These are phyloP conservation scores for Prunus mongolica DNA, from an alignment of 306 rosid genomes.

Conservation along the genomic window DNA sequence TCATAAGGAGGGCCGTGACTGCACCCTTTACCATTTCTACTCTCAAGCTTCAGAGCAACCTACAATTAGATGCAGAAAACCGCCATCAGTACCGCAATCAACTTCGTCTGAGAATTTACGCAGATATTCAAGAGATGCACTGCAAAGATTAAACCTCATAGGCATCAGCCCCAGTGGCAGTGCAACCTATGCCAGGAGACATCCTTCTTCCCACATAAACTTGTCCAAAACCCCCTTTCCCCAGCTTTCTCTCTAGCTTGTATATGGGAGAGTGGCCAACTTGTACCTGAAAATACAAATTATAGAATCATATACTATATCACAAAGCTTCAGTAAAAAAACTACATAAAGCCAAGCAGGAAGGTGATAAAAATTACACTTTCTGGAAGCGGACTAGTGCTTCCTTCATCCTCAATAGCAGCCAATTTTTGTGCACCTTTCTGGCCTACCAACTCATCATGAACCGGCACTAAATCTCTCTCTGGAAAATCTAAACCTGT, in stretches of 20 bases:
- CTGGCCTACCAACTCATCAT: slow-evolving; percentile 24
- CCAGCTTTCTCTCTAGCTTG: slow-evolving; percentile 35
- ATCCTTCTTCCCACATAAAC: slow-evolving; percentile 35
- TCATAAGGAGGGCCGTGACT: slow-evolving; percentile 37
- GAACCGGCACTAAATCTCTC: slow-evolving; percentile 28
- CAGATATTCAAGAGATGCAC: neutral
- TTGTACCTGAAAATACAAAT: slow-evolving; percentile 22
- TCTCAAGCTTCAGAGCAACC: slow-evolving; percentile 42
- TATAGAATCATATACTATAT: neutral
- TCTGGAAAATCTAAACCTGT: slow-evolving; percentile 21
- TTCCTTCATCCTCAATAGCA: slow-evolving; percentile 32
- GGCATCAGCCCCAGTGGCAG: slow-evolving; percentile 31
- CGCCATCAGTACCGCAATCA: slow-evolving; percentile 1
- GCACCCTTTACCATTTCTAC: slow-evolving; percentile 34
- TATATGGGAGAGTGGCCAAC: slow-evolving; percentile 33
- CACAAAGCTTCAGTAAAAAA: neutral
- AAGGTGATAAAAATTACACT: slow-evolving; percentile 18
- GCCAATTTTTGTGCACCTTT: slow-evolving; percentile 32
- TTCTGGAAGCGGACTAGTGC: slow-evolving; percentile 34
- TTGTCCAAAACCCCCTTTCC: slow-evolving; percentile 41
- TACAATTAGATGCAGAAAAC: slow-evolving; percentile 10
- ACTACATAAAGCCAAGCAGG: neutral
- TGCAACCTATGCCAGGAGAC: slow-evolving; percentile 21
- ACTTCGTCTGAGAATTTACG: neutral
- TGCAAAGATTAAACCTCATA: slow-evolving; percentile 21